A percentile compares a stretch with the other conserved stretches of the same genome.
phyloP scores from a whole-genome alignment of 2,329 filamentous ascomycete genomes.

The Raffaelea arxii region DNA sequence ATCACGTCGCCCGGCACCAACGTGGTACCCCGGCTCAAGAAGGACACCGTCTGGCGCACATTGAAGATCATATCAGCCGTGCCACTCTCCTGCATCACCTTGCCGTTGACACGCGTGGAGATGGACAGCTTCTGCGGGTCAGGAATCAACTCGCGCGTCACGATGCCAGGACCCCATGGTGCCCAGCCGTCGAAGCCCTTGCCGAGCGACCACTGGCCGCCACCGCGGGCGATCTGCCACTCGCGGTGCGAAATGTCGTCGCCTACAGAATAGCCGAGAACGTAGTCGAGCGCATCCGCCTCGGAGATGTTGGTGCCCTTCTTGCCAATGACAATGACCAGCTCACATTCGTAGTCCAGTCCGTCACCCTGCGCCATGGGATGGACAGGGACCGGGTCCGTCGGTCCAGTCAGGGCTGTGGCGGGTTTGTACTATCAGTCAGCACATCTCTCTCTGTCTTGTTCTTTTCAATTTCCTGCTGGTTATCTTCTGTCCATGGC shows the following conservation, averaged over 20 bases:
- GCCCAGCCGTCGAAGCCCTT: slow-evolving; percentile 72
- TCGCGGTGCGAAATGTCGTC: slow-evolving; percentile 76
- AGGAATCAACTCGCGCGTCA: slow-evolving; percentile 42
- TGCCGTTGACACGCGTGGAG: slow-evolving; percentile 49
- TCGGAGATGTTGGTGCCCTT: slow-evolving; percentile 55
- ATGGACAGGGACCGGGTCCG: slow-evolving; percentile 57
- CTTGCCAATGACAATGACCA: slow-evolving; percentile 64
- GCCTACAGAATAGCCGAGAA: slow-evolving; percentile 65
- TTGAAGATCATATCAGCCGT: slow-evolving; percentile 56
- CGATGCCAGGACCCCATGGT: slow-evolving; percentile 63
- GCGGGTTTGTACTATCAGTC: slow-evolving; percentile 50
- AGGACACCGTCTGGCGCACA: slow-evolving; percentile 47
- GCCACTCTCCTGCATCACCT: slow-evolving; percentile 45
- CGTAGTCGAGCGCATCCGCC: slow-evolving; percentile 56
- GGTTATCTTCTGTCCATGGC: not conserved
- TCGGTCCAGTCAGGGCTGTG: slow-evolving; percentile 55
- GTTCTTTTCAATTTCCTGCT: not conserved
- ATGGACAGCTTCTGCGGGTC: slow-evolving; percentile 50
- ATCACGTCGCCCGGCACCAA: slow-evolving; percentile 55
- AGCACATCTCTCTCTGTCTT: not conserved
- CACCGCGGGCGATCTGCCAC: slow-evolving; percentile 61
- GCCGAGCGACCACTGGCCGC: slow-evolving; percentile 60
- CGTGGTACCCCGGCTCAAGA: slow-evolving; percentile 52
- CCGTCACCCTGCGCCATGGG: slow-evolving; percentile 54
- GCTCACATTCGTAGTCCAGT: slow-evolving; percentile 72